phyloP scores from a whole-genome alignment of 2,329 filamentous ascomycete species.

The Endoconidiophora laricicola region DNA sequence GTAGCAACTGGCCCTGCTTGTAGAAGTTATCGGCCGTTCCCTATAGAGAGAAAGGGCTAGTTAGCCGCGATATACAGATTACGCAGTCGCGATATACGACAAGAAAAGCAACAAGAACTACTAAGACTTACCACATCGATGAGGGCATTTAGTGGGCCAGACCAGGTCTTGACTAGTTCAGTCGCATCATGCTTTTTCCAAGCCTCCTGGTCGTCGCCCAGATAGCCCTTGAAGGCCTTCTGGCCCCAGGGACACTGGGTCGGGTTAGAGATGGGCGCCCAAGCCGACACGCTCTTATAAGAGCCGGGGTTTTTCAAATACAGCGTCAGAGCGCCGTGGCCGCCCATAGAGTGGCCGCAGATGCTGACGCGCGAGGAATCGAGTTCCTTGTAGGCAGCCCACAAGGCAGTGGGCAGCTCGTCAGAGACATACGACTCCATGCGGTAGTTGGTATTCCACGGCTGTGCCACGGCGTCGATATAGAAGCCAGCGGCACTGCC shows the following conservation, averaged over 20 bases:
- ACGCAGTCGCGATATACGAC: no score
- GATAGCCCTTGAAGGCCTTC: conserved; percentile 86
- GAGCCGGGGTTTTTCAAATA: conserved; percentile 81
- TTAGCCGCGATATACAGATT: not conserved
- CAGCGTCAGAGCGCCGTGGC: conserved; percentile 82
- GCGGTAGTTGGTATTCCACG: conserved; percentile 64
- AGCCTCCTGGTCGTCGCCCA: conserved; percentile 56
- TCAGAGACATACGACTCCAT: conserved; percentile 90
- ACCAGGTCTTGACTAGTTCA: conserved; percentile 66
- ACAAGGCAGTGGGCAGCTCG: conserved; percentile 70
- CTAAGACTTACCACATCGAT: conserved; percentile 61
- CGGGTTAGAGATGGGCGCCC: conserved; percentile 82
- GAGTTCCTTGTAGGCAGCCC: conserved; percentile 51
- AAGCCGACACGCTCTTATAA: conserved; percentile 80
- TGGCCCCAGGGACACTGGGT: conserved; percentile 78
- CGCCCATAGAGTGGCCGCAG: conserved; percentile 92
- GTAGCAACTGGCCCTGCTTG: conserved; percentile 79
- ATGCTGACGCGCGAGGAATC: conserved; percentile 61
- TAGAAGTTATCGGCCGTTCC: conserved; percentile 95
- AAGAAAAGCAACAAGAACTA: not conserved
- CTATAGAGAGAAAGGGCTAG: conserved; percentile 23
- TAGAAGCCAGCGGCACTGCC: conserved; percentile 90
- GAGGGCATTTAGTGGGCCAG: conserved; percentile 53
- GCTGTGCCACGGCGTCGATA: conserved; percentile 62
- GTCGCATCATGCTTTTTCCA: conserved; percentile 90